Evolutionary conservation across 1,139 yeast species (phyloP).

Genomic region (Candida sp.): DNA sequence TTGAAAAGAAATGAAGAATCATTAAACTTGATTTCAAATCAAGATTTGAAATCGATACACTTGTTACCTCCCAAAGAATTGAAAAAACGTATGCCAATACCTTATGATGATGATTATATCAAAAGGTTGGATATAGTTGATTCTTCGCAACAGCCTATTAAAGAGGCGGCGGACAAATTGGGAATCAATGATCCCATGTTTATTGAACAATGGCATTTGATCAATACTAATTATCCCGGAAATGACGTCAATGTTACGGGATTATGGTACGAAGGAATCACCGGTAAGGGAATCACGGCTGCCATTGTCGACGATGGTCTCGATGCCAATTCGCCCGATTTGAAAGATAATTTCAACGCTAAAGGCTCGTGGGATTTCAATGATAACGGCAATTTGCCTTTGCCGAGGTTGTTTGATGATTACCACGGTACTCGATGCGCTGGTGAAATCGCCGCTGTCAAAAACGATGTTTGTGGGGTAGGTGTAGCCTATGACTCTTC

Average conservation of each 20-base stretch:
- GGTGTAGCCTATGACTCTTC: conserved; percentile 90
- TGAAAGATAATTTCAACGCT: conserved; percentile 64
- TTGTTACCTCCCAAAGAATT: conserved; percentile 47
- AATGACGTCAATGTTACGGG: conserved; percentile 86
- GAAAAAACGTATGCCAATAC: conserved; percentile 45
- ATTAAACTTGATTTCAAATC: conserved; percentile 22
- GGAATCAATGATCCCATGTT: conserved; percentile 80
- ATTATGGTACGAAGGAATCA: conserved; percentile 77
- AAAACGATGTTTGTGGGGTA: conserved; percentile 85
- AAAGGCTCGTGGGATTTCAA: conserved; percentile 93
- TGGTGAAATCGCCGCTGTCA: conserved; percentile 93
- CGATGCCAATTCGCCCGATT: conserved; percentile 74
- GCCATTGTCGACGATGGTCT: conserved; percentile 96
- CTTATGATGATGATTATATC: conserved; percentile 9
- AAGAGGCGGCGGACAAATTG: conserved; percentile 49
- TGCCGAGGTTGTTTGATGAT: conserved; percentile 79
- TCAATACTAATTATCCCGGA: conserved; percentile 70
- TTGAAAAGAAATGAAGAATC: conserved; percentile 24
- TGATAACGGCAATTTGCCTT: conserved; percentile 69
- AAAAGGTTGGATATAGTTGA: conserved; percentile 28
- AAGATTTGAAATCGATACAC: conserved; percentile 42
- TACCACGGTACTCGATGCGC: conserved; percentile 98
- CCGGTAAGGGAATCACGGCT: conserved; percentile 79
- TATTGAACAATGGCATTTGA: conserved; percentile 83
- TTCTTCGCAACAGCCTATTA: conserved; percentile 34